These are phyloP conservation scores for Gastrodia elata DNA, from an alignment of 106 monocot genomes.

Conservation along the genomic window DNA sequence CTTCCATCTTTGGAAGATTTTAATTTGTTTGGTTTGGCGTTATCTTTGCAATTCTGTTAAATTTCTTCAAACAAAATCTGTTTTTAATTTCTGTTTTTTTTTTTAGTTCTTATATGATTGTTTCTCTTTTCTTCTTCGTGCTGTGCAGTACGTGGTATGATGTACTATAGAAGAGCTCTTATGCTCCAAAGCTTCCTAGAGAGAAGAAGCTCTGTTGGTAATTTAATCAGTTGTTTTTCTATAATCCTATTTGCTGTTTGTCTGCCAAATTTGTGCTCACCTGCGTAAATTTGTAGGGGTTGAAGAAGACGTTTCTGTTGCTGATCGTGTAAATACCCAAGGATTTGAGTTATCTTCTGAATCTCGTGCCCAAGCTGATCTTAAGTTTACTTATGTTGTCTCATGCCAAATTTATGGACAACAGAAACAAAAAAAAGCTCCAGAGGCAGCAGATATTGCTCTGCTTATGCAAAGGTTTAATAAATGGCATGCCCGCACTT, in stretches of 20 bases:
- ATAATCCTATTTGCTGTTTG: background rate
- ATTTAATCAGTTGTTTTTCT: background rate
- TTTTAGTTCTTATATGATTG: background rate
- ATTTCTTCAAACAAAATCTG: no score
- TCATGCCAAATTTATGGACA: constrained; percentile 98
- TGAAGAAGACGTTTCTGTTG: constrained; percentile 58
- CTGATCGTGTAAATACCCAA: constrained; percentile 52
- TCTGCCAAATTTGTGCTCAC: background rate
- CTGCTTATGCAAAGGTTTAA: constrained; percentile 84
- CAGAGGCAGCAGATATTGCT: constrained; percentile 89
- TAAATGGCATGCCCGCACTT: background rate
- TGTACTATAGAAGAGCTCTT: constrained; percentile 95
- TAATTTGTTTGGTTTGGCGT: background rate
- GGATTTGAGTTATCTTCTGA: constrained; percentile 75
- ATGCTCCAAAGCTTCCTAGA: constrained; percentile 88
- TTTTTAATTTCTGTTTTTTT: no score
- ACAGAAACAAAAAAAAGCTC: constrained; percentile 76
- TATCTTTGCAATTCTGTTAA: background rate
- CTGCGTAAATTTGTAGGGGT: constrained; percentile 30
- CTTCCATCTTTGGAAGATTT: background rate
- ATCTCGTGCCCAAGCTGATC: constrained; percentile 90
- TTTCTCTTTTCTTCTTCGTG: background rate
- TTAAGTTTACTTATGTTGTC: constrained; percentile 94
- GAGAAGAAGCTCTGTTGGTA: constrained; percentile 62
- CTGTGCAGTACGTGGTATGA: constrained; percentile 89